Conservation (phyloP, 139 green algal species). For the Bryopsis sp. region DNA sequence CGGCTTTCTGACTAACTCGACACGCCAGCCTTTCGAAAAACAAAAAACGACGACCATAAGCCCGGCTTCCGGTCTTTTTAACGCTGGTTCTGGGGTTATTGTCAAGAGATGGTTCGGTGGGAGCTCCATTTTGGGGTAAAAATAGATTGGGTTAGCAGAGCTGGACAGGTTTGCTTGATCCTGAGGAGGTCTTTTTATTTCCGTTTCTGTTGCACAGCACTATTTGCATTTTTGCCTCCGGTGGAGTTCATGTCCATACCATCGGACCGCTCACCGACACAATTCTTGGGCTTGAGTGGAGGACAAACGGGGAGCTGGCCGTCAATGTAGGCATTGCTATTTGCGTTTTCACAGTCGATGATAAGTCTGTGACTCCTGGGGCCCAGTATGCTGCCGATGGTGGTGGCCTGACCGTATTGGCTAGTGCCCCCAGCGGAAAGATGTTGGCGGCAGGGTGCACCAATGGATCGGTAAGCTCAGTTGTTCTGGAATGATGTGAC, state of each 20-base stretch:
- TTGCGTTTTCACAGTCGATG: conserved; percentile 26
- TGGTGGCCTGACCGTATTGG: conserved; percentile 6
- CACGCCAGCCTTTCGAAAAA: too few species aligned
- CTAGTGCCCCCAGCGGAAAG: conserved; percentile 16
- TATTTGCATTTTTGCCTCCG: conserved; percentile 36
- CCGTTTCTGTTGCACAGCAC: conserved; percentile 26
- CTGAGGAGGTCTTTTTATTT: not conserved
- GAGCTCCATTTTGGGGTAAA: too few species aligned
- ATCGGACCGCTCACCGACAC: conserved; percentile 15
- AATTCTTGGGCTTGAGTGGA: conserved; percentile 28
- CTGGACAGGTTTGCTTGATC: not conserved
- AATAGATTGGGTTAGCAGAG: too few species aligned
- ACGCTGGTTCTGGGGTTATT: too few species aligned
- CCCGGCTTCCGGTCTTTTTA: too few species aligned
- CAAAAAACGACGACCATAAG: too few species aligned
- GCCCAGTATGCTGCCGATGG: conserved; percentile 41
- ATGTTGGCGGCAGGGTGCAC: conserved; percentile 31
- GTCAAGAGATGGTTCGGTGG: too few species aligned
- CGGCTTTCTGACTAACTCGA: too few species aligned
- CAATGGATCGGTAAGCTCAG: conserved; percentile 33
- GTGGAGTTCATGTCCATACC: conserved; percentile 36
- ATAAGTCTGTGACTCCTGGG: conserved; percentile 13
- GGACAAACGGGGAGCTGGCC: conserved; percentile 16
- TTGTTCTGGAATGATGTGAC: too few species aligned
- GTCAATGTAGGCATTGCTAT: conserved; percentile 26